These are phyloP conservation scores for Talaromyces amestolkiae DNA, from an alignment of 2,329 filamentous ascomycete species.

Conservation along the genomic window DNA sequence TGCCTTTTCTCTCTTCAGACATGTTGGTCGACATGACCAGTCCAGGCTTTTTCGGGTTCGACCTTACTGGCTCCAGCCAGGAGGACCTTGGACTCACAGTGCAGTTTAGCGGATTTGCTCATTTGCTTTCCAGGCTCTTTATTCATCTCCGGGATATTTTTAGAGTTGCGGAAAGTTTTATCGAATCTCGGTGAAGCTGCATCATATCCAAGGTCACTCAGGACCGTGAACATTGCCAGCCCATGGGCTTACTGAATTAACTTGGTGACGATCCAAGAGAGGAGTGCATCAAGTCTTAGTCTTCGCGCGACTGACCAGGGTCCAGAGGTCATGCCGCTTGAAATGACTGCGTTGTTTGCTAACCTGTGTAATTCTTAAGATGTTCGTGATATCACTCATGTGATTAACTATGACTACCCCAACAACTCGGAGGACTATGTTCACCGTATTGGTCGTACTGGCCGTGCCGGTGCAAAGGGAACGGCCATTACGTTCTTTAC, in stretches of 20 bases:
- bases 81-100: constrained; percentile 84
- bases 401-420: constrained; percentile 99
- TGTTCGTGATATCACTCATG: constrained; percentile 99
- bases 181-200: constrained; percentile 71
- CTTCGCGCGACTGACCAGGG: constrained; percentile 57
- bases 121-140: constrained; percentile 70
- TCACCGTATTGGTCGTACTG: constrained; percentile 67
- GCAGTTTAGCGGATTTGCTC: constrained; percentile 70
- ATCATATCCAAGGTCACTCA: constrained; percentile 64
- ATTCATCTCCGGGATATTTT: constrained; percentile 49
- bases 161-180: constrained; percentile 76
- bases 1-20: constrained; percentile 86
- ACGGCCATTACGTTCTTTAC: constrained; percentile 99
- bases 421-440: constrained; percentile 79
- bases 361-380: constrained; percentile 78
- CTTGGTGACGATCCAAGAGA: constrained; percentile 53
- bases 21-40: constrained; percentile 85
- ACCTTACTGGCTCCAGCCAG: constrained; percentile 67
- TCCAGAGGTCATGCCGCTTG: constrained; percentile 47
- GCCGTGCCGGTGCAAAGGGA: constrained; percentile 77
- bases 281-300: constrained; percentile 56
- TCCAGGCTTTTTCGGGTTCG: constrained; percentile 80
- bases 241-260: constrained; percentile 50
- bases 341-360: constrained; percentile 60
- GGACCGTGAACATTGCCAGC: constrained; percentile 61